Evolutionary conservation across 2,329 filamentous ascomycete species (phyloP).

Genomic region (Emericellopsis cladophorae): DNA sequence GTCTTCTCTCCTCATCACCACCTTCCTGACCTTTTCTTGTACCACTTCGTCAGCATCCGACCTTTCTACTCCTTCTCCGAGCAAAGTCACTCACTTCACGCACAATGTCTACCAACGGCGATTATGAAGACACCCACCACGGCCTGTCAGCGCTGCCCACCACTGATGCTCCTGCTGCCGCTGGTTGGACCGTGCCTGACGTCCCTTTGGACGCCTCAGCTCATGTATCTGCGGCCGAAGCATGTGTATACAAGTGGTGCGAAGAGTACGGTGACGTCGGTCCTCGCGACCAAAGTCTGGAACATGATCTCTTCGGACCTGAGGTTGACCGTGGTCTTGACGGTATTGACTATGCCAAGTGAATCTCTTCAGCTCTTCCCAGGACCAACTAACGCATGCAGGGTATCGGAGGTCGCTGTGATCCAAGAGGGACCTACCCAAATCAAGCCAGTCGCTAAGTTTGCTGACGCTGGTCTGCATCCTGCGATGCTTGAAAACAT

Average conservation of each 20-base stretch:
- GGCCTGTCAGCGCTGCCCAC: too few relatives aligned
- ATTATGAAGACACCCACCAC: too few relatives aligned
- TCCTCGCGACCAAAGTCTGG: conserved; percentile 56
- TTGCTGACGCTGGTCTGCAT: conserved; percentile 71
- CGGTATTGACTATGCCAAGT: conserved; percentile 54
- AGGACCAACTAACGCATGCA: conserved; percentile 13
- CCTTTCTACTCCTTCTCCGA: too few relatives aligned
- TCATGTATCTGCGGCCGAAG: conserved; percentile 36
- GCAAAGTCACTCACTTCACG: too few relatives aligned
- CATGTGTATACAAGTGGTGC: conserved; percentile 68
- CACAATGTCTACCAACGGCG: too few relatives aligned
- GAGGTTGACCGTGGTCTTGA: conserved; percentile 33
- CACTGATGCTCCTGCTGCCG: too few relatives aligned
- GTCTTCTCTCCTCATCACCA: too few relatives aligned
- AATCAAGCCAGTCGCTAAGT: conserved; percentile 40
- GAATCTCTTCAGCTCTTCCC: conserved; percentile 14
- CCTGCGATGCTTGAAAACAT: conserved; percentile 74
- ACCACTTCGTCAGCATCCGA: too few relatives aligned
- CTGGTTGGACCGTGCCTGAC: conserved; percentile 26
- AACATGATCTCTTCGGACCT: conserved; percentile 60
- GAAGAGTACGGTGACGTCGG: conserved; percentile 81
- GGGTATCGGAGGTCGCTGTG: conserved; percentile 42
- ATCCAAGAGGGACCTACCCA: conserved; percentile 41
- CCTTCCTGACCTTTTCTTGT: too few relatives aligned
- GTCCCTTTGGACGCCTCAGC: too few relatives aligned